Conservation (phyloP, 2,329 filamentous ascomycete species). For the Tolypocladium inflatum region DNA sequence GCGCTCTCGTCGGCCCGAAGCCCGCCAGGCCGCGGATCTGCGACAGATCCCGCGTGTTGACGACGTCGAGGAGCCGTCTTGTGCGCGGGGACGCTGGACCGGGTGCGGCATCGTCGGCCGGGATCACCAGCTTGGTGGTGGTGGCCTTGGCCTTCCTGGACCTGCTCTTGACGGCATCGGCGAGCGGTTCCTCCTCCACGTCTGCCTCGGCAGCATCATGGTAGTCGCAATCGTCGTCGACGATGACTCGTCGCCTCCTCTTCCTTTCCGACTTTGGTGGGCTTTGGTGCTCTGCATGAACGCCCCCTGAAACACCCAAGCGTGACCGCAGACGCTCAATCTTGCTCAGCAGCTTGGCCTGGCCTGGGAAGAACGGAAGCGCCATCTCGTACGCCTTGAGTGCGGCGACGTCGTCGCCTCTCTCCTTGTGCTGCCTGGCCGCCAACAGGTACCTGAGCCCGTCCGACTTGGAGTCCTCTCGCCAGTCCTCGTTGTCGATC, state of each 20-base stretch:
- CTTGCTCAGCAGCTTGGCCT: slow-evolving; percentile 66
- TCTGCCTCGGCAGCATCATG: slow-evolving; percentile 17
- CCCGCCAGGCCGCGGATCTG: slow-evolving; percentile 59
- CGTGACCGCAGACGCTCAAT: slow-evolving; percentile 52
- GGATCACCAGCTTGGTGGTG: neutral
- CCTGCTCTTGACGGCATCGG: neutral
- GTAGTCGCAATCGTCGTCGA: slow-evolving; percentile 2
- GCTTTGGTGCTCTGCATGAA: slow-evolving; percentile 4
- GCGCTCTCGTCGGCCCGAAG: slow-evolving; percentile 63
- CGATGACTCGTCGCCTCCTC: neutral
- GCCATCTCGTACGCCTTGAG: slow-evolving; percentile 82
- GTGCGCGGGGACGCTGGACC: slow-evolving; percentile 42
- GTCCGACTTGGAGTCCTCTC: slow-evolving; percentile 67
- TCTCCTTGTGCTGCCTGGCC: slow-evolving; percentile 81
- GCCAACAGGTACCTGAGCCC: slow-evolving; percentile 81
- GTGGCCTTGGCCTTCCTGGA: neutral
- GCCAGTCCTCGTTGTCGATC: slow-evolving; percentile 55
- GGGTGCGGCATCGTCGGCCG: slow-evolving; percentile 4
- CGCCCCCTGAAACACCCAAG: slow-evolving; percentile 24
- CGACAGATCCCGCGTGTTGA: slow-evolving; percentile 61
- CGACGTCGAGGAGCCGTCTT: slow-evolving; percentile 54
- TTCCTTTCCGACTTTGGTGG: neutral
- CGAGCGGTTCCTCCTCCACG: neutral
- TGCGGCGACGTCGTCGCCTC: slow-evolving; percentile 68
- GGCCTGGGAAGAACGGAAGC: slow-evolving; percentile 74